These are phyloP conservation scores for Penicillium herquei DNA, from an alignment of 495 filamentous ascomycete genomes.

Conservation along the genomic window DNA sequence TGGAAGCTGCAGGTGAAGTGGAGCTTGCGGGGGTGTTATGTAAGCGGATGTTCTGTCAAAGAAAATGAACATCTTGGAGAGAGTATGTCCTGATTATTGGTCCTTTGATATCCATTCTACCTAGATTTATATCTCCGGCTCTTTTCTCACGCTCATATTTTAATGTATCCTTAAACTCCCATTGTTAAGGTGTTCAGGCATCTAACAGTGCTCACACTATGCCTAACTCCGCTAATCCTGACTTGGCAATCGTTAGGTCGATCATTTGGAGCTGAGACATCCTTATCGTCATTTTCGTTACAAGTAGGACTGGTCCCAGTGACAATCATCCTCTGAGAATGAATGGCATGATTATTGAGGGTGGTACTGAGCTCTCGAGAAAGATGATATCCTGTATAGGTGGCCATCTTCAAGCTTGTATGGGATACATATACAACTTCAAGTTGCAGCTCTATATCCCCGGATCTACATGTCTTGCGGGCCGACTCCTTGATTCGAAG, in stretches of 20 bases:
- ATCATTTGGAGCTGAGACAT: not conserved
- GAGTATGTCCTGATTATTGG: no score
- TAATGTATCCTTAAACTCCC: no score
- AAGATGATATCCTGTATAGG: no score
- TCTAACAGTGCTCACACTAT: no score
- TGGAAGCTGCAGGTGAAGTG: not conserved
- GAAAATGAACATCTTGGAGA: no score
- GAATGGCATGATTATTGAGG: not conserved
- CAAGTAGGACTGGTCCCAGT: not conserved
- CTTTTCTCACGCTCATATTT: no score
- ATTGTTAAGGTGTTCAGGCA: no score
- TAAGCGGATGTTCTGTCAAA: not conserved
- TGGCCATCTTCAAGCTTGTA: no score
- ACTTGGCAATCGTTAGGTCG: not conserved
- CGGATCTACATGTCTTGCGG: constrained; percentile 18
- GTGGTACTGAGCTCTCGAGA: not conserved
- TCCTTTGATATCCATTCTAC: no score
- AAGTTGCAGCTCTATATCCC: constrained; percentile 6
- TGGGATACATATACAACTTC: not conserved
- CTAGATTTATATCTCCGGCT: no score
- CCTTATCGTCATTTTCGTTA: not conserved
- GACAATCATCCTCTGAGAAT: not conserved
- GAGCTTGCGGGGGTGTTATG: not conserved
- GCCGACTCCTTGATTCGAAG: not conserved
- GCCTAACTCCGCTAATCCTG: not conserved